Evolutionary conservation across 176 grass and related monocot species (phyloP), one percentile per base, ranked within the genome.

Genomic region (Pontederia paniculata): DNA sequence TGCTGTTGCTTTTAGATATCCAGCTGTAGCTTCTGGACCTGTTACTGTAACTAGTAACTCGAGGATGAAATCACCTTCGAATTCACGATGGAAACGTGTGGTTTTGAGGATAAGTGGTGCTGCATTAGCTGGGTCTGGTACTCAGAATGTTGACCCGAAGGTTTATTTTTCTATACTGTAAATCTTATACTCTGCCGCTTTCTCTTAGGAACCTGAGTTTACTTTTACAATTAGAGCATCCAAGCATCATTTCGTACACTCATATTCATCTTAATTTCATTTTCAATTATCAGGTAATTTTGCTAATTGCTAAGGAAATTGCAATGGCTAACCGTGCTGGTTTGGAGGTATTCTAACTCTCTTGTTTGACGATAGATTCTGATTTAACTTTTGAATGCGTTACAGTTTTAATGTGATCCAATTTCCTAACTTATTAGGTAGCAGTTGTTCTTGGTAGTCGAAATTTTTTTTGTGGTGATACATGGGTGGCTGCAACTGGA

Each of bases 271-370:
- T 47, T 12, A 12, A 68, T 60, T 41, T 52, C 74, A 58, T 7
- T 69, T 13, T 66, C 68, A 37, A 17, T 70, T 66, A 12, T 42
- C 60, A 95, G 93, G 76, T 84, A 16, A 81, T 82, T 57, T 88
- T 98, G 94, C 80, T 93, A 20, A 75, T 98, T 16, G 80, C 94
- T 63, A 81, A 88, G 80, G 94, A 98, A 84, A 80, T 98, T 78
- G 74, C 83, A 78, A 64, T 88, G 54, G 87, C 80, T 0, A 93
- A 65, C 21, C 83, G 71, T 60, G 80, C 73, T 65, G 94, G 87
- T 43, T 49, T 98, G 8, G 62, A 98, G 87, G 94, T 93, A 81
- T 44, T 45, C 2, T 62, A 6, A 53, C 50, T 13, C 66, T 67
- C 16, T 31, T 67, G 10, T 66, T 55, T 53, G 23, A 70, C 52